These are phyloP conservation scores for Isabelozyma gotoi DNA, from an alignment of 805 yeast genomes.

Conservation along the genomic window DNA sequence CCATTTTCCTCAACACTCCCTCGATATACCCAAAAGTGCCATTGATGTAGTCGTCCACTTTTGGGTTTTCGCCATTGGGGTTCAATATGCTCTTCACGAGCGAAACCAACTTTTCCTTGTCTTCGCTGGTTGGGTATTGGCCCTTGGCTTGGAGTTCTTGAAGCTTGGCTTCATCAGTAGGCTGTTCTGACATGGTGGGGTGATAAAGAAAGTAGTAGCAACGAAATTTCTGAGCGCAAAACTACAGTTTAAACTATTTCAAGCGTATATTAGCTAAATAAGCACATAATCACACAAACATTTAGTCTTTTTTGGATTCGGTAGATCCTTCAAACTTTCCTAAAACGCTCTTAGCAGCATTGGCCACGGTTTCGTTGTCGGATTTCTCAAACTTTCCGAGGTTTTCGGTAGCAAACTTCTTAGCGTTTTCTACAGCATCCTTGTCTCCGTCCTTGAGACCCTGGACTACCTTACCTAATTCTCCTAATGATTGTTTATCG, in stretches of 20 bases:
- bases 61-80: constrained; percentile 27
- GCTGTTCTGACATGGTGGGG: background rate
- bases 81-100: constrained; percentile 17
- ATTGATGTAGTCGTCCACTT: constrained; percentile 25
- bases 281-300: too few species aligned
- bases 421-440: background rate
- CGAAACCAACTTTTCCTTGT: constrained; percentile 2
- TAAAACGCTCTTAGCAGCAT: constrained; percentile 7
- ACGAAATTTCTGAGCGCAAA: background rate
- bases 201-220: background rate
- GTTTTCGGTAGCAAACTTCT: constrained; percentile 1
- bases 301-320: background rate
- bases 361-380: constrained; percentile 5
- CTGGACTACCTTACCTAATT: constrained; percentile 10
- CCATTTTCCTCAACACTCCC: constrained; percentile 25
- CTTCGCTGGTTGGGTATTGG: background rate
- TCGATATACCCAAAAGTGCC: constrained; percentile 25
- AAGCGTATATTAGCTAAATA: too few species aligned
- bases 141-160: background rate
- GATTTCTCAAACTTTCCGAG: constrained; percentile 6
- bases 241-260: too few species aligned
- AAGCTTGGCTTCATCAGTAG: constrained; percentile 1
- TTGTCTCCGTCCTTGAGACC: constrained; percentile 8
- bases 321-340: constrained; percentile 9
- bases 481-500: constrained; percentile 11